phyloP scores from a whole-genome alignment of 805 yeast genomes.

The Clavispora vitiphila region DNA sequence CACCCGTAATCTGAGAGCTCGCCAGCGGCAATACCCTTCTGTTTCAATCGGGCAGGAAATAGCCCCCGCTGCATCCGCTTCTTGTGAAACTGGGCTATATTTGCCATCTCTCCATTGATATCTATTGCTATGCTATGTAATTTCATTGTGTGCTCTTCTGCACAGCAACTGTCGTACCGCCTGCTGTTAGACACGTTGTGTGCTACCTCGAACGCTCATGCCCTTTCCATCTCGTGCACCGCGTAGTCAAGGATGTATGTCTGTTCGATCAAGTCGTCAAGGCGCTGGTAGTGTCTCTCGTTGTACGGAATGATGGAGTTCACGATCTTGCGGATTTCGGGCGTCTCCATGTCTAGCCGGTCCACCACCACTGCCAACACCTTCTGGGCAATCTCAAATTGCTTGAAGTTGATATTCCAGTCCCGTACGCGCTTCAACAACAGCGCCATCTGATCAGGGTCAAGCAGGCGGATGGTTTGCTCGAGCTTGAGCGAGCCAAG shows the following conservation, averaged over 20 bases:
- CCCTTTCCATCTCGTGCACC: slow-evolving; percentile 59
- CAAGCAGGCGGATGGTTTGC: slow-evolving; percentile 51
- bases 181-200: not conserved
- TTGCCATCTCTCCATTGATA: not conserved
- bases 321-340: slow-evolving; percentile 61
- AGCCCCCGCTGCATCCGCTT: not conserved
- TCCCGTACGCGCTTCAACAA: slow-evolving; percentile 78
- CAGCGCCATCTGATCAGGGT: slow-evolving; percentile 51
- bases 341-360: slow-evolving; percentile 49
- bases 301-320: slow-evolving; percentile 85
- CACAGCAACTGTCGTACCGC: no score
- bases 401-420: slow-evolving; percentile 89
- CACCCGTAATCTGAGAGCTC: not conserved
- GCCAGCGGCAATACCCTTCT: not conserved
- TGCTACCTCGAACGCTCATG: not conserved
- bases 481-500: slow-evolving; percentile 63
- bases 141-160: not conserved
- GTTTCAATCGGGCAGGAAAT: not conserved
- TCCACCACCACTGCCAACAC: slow-evolving; percentile 61
- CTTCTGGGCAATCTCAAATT: slow-evolving; percentile 76
- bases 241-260: slow-evolving; percentile 83
- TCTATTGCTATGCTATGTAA: not conserved
- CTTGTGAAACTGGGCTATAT: not conserved
- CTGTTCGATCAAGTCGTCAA: slow-evolving; percentile 78
- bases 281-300: slow-evolving; percentile 74